A percentile compares a stretch with the other conserved stretches of the same genome.
Conservation (phyloP, 2,329 filamentous ascomycete species). For the Neobulgaria alba region DNA sequence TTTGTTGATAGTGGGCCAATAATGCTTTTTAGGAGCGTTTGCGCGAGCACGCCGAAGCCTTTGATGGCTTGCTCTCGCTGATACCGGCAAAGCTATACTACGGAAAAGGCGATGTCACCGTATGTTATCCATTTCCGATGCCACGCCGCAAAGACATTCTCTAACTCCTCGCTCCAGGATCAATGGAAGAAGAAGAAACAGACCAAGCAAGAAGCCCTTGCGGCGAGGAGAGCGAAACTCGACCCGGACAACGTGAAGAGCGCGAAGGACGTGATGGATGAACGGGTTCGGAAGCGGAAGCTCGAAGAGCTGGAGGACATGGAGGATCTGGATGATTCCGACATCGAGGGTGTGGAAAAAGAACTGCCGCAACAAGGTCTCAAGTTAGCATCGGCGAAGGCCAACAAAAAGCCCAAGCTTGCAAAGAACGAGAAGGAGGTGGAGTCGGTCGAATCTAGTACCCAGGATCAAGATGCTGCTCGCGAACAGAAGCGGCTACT, state of each 20-base stretch:
- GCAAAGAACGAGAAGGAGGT: constrained; percentile 13
- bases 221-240: constrained; percentile 79
- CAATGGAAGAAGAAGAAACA: constrained; percentile 96
- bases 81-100: constrained; percentile 68
- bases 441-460: constrained; percentile 34
- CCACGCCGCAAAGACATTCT: constrained; percentile 3
- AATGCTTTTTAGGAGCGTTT: constrained; percentile 43
- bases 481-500: constrained; percentile 13
- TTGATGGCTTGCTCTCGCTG: constrained; percentile 53
- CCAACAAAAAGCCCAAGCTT: constrained; percentile 47
- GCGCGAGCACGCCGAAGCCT: constrained; percentile 34
- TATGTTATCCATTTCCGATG: constrained; percentile 35
- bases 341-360: constrained; percentile 44
- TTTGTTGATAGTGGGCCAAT: too few relatives aligned
- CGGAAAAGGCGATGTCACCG: constrained; percentile 58
- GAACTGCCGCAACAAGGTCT: constrained; percentile 59
- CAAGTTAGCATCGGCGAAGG: constrained; percentile 36
- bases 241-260: constrained; percentile 86
- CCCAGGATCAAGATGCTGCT: too few relatives aligned
- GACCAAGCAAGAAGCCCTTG: constrained; percentile 77
- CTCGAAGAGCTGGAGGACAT: constrained; percentile 56
- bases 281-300: constrained; percentile 75
- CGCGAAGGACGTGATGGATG: constrained; percentile 88
- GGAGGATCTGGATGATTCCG: constrained; percentile 34
- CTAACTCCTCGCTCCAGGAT: constrained; percentile 46